Evolutionary conservation across 768 basidiomycete genomes (phyloP), one percentile per base, ranked within the genome.

Genomic region (Termitomyces sp.): DNA sequence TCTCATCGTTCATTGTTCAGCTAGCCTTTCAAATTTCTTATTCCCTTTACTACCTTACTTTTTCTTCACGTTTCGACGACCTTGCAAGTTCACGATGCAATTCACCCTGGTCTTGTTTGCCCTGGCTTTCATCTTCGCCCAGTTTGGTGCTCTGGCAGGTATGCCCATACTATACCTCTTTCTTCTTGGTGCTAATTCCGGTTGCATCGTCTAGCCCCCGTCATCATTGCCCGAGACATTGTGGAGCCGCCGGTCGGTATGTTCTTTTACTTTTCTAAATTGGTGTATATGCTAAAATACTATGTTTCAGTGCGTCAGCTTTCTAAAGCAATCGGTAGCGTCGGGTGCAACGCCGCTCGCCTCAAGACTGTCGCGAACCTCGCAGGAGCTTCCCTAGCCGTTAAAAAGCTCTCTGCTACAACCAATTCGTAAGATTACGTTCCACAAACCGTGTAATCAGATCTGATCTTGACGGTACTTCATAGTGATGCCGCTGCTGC

Each of bases 401-500:
- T 67, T n/a, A 39, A 61, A 42, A 58, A 63, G 7, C 39, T 67
- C 39, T 44, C 50, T 12, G 52, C 55, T 2, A 65, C 66, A 9
- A 66, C 69, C 22, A 32, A 59, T 20, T 57, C 39, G 70, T 69
- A 51, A 59, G 67, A 11, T 12, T 6, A 32, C 3, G n/a, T 2
- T 8, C 2, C 11, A 12, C 40, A n/a, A 20, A 22, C 12, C 1
- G 12, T 57, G 18, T 22, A 54, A 36, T 1, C 16, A 11, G n/a
- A 32, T 46, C 11, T 36, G 35, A 33, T 18, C 50, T 40, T 38
- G 33, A 28, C 28, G 28, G 7, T 22, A 20, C 22, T 24, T 24
- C 4, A 32, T 44, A 74, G 71, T 39, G 69, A 73, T 39, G 51
- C 69, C 4, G 56, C 63, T 7, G 63, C 72, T 11, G 54, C 66